These are phyloP conservation scores for Picea glauca DNA, from an alignment of 75 land plant species.

Conservation along the genomic window DNA sequence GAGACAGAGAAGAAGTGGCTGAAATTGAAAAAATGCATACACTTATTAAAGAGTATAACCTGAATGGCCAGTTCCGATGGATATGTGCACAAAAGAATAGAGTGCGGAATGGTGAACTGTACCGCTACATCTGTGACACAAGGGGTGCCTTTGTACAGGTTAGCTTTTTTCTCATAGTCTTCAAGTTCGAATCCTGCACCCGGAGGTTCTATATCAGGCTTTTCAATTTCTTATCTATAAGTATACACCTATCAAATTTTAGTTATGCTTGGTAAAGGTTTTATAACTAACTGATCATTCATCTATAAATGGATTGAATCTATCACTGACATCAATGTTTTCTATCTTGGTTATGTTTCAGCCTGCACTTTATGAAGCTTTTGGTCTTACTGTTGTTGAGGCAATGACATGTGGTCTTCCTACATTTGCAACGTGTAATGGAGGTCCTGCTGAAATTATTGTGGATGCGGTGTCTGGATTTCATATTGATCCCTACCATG, in stretches of 20 bases:
- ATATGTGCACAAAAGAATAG: conserved; percentile 45
- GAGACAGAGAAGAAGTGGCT: conserved; percentile 55
- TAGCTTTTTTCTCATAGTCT: not conserved
- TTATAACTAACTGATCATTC: not conserved
- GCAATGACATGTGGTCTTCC: conserved; percentile 74
- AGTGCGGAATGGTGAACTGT: conserved; percentile 59
- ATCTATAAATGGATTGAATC: not conserved
- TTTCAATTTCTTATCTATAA: too few species aligned
- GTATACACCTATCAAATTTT: too few species aligned
- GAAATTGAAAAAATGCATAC: conserved; percentile 71
- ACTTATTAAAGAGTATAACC: conserved; percentile 46
- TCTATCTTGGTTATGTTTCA: conserved; percentile 13
- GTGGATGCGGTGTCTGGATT: conserved; percentile 59
- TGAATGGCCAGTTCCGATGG: conserved; percentile 62
- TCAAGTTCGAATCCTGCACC: too few species aligned
- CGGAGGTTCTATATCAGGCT: too few species aligned
- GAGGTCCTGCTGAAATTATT: conserved; percentile 71
- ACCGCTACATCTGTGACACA: conserved; percentile 61
- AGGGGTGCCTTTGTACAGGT: conserved; percentile 64
- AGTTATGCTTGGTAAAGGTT: too few species aligned
- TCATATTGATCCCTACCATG: conserved; percentile 60
- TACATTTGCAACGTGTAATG: conserved; percentile 54
- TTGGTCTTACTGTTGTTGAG: conserved; percentile 65
- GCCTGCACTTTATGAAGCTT: conserved; percentile 68
- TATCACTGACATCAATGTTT: conserved; percentile 6